These are phyloP conservation scores for Rosa persica DNA, from an alignment of 306 rosid genomes.

Conservation along the genomic window DNA sequence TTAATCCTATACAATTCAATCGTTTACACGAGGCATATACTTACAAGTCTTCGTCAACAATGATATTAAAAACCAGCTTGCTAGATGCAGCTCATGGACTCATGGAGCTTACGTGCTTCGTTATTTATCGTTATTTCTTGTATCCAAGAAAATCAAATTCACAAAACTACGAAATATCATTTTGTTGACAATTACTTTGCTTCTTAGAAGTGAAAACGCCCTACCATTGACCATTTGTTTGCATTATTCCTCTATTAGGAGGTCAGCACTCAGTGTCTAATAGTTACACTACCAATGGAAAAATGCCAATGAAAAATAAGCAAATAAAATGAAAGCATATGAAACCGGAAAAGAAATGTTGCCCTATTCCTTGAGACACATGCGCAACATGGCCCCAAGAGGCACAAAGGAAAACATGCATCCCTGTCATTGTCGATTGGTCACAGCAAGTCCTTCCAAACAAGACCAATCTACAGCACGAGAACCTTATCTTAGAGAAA, in stretches of 20 bases:
- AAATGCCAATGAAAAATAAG: background rate
- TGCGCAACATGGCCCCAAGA: slow-evolving; percentile 11
- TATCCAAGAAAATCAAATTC: background rate
- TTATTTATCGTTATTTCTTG: background rate
- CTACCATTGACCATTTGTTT: background rate
- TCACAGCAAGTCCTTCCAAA: slow-evolving; percentile 9
- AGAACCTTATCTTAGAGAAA: slow-evolving; percentile 46
- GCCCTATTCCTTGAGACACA: background rate
- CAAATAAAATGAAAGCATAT: background rate
- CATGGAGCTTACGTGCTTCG: background rate
- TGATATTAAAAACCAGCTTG: background rate
- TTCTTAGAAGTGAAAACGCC: background rate
- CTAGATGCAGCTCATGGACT: background rate
- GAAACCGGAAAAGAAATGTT: background rate
- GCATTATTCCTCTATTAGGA: background rate
- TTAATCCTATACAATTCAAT: background rate
- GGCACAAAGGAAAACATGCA: background rate
- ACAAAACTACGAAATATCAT: background rate
- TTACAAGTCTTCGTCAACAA: background rate
- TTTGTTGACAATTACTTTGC: background rate
- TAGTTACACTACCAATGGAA: background rate
- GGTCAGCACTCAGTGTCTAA: background rate
- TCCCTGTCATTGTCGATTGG: slow-evolving; percentile 19
- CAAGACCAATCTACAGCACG: slow-evolving; percentile 23
- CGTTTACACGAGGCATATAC: background rate